Evolutionary conservation across 2,329 filamentous ascomycete species (phyloP), one percentile per base, ranked within the genome.

Genomic region (Phialemoniopsis sp.): DNA sequence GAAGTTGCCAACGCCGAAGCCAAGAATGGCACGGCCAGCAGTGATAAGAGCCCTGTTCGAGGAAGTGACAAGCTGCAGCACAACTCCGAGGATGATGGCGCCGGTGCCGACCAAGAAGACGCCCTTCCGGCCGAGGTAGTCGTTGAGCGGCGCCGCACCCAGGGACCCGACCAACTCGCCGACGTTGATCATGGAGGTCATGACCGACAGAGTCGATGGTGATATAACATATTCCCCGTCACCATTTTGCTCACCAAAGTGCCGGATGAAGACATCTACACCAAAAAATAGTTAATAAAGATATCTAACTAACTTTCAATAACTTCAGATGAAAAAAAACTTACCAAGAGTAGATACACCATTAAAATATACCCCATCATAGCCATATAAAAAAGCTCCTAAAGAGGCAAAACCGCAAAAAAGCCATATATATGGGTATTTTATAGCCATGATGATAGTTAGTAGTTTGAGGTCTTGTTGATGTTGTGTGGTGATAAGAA

Each of bases 331-430:
- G n/a, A n/a, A n/a, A n/a, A n/a, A n/a, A n/a, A 43, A 43, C 50
- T n/a, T 47, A 57, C 54, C 54, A 1, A 59, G 44, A 19, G 58
- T 56, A 12, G 55, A 58, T 14, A 59, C 55, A 5, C 61, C 60
- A 14, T 56, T 59, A 42, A 60, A 64, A 46, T 61, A 63, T 3
- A 62, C 59, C 8, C 57, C 55, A 26, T 61, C 61, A 32, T 62
- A 64, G 3, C 61, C 61, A 33, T 64, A 62, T 10, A 62, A 42
- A 34, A 57, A 62, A 8, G 61, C 60, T 18, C 61, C 61, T 1
- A 64, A 47, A 6, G 58, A 49, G 8, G 61, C 60, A 31, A 63
- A 62, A 43, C 50, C 54, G 45, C 61, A 60, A 32, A 56, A 63
- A 28, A 55, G 43, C 54, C 55, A 58, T 30, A 51, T 41, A 38